Percentiles rank a stretch among this genome's conserved stretches.
phyloP scores from a whole-genome alignment of 108 stramenopile genomes.

The Fragilariopsis cylindrus region DNA sequence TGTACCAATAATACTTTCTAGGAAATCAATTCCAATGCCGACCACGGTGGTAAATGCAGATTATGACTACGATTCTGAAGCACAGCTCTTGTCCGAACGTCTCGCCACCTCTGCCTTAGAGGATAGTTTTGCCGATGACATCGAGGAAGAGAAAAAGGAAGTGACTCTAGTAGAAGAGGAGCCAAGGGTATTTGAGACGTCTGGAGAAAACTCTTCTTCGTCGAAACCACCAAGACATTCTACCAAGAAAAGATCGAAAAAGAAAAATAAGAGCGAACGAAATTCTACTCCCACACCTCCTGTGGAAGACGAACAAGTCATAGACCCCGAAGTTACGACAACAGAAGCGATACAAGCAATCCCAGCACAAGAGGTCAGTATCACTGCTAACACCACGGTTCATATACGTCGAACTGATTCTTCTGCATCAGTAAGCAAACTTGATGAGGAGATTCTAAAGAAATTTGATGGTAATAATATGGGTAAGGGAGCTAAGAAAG shows the following conservation, averaged over 20 bases:
- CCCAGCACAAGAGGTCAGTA: slow-evolving; percentile 79
- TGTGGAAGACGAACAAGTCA: slow-evolving; percentile 21
- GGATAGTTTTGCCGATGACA: slow-evolving; percentile 29
- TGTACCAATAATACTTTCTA: slow-evolving; percentile 38
- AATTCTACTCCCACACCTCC: slow-evolving; percentile 6
- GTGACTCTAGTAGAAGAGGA: slow-evolving; percentile 14
- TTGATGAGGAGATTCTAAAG: slow-evolving; percentile 20
- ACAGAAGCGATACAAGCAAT: slow-evolving; percentile 70
- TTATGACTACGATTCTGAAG: slow-evolving; percentile 42
- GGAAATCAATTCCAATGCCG: slow-evolving; percentile 11
- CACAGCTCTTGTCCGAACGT: slow-evolving; percentile 35
- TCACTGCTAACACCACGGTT: slow-evolving; percentile 68
- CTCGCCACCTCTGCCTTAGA: slow-evolving; percentile 45
- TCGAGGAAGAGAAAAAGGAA: slow-evolving; percentile 34
- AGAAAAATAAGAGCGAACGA: slow-evolving; percentile 48
- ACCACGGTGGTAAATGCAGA: not conserved
- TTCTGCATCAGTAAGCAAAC: slow-evolving; percentile 43
- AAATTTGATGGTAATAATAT: slow-evolving; percentile 18
- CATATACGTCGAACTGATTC: slow-evolving; percentile 62
- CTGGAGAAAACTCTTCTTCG: not conserved
- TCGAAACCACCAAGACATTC: not conserved
- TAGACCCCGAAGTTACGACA: slow-evolving; percentile 39
- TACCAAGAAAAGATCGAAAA: slow-evolving; percentile 17
- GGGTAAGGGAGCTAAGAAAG: slow-evolving; percentile 43
- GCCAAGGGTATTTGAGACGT: not conserved